A percentile compares a stretch with the other conserved stretches of the same genome.
Evolutionary conservation across 768 basidiomycete genomes (phyloP).

Genomic region (Agrocybe praecox): DNA sequence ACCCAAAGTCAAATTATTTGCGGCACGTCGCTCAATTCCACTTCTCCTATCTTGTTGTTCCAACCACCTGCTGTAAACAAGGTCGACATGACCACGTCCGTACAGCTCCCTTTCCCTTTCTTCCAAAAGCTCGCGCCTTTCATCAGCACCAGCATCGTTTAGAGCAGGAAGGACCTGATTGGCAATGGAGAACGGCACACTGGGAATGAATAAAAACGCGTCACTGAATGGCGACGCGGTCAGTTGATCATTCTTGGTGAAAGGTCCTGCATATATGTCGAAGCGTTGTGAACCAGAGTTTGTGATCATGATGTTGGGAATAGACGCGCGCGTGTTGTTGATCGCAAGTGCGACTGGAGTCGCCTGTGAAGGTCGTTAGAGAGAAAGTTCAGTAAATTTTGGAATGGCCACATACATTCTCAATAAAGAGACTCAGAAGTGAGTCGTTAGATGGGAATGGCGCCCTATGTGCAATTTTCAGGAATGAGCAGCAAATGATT

Average conservation of each 20-base stretch:
- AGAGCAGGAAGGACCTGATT: constrained; percentile 53
- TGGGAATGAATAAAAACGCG: constrained; percentile 61
- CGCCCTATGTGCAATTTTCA: constrained; percentile 35
- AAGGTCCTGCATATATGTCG: constrained; percentile 66
- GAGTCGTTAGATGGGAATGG: constrained; percentile 66
- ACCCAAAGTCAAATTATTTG: constrained; percentile 63
- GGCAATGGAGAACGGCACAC: constrained; percentile 53
- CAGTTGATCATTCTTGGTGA: constrained; percentile 82
- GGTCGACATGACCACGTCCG: constrained; percentile 51
- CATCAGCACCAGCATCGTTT: constrained; percentile 47
- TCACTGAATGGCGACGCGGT: constrained; percentile 74
- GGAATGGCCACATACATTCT: constrained; percentile 33
- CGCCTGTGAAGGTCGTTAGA: constrained; percentile 32
- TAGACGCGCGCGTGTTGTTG: constrained; percentile 63
- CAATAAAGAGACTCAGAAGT: constrained; percentile 58
- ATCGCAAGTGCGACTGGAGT: constrained; percentile 56
- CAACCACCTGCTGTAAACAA: constrained; percentile 57
- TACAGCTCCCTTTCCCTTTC: constrained; percentile 42
- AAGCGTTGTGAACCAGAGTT: constrained; percentile 70
- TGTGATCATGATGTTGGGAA: constrained; percentile 65
- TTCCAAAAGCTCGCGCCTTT: constrained; percentile 34
- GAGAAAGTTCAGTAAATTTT: background rate
- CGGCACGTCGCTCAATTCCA: constrained; percentile 40
- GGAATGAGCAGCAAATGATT: constrained; percentile 3
- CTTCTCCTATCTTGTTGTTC: constrained; percentile 50